Percentiles rank a stretch among this genome's conserved stretches.
These are phyloP conservation scores for Penicillium manginii DNA, from an alignment of 495 filamentous ascomycete species.

Conservation along the genomic window DNA sequence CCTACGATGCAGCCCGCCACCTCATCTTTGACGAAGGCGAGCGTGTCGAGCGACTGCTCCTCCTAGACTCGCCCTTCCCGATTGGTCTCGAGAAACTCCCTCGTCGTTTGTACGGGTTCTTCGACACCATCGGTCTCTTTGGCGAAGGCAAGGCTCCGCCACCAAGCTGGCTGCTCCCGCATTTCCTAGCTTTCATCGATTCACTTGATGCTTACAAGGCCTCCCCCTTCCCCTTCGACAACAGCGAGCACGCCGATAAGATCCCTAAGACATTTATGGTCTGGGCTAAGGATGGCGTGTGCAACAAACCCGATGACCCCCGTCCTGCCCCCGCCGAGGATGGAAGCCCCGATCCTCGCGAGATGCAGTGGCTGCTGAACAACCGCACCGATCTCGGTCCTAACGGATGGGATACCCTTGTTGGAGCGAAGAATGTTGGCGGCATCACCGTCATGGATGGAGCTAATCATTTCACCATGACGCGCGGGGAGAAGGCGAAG, in stretches of 20 bases:
- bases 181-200: constrained; percentile 78
- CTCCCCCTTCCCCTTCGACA: constrained; percentile 39
- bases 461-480: constrained; percentile 51
- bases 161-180: constrained; percentile 79
- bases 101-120: constrained; percentile 74
- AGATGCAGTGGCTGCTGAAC: constrained; percentile 79
- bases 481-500: constrained; percentile 39
- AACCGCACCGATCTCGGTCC: constrained; percentile 78
- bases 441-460: constrained; percentile 55
- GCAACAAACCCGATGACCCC: constrained; percentile 68
- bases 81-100: constrained; percentile 79
- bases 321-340: constrained; percentile 70
- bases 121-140: constrained; percentile 78
- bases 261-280: constrained; percentile 68
- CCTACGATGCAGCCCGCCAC: constrained; percentile 79
- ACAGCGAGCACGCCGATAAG: constrained; percentile 45
- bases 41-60: constrained; percentile 70
- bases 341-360: constrained; percentile 51
- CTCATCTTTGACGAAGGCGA: constrained; percentile 70
- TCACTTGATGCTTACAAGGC: constrained; percentile 74
- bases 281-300: constrained; percentile 84
- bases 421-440: constrained; percentile 66
- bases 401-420: constrained; percentile 78
- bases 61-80: constrained; percentile 84
- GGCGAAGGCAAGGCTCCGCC: constrained; percentile 68